Base-by-base conservation (phyloP, 352 stramenopile genomes). In the Globisporangium okanoganense region DNA sequence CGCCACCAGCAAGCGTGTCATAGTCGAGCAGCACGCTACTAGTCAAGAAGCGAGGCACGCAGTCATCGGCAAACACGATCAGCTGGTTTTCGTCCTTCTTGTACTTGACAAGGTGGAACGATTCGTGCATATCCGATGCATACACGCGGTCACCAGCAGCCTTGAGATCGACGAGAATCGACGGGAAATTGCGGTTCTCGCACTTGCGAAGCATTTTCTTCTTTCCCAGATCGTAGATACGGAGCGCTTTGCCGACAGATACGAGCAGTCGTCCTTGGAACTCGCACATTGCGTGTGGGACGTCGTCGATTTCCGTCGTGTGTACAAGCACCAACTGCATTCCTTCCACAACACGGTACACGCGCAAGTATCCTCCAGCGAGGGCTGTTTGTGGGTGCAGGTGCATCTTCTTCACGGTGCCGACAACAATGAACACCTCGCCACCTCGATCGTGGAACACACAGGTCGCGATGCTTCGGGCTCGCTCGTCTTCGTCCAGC, bases 181-280 rank as follows among this genome's bases (percentile, higher is more conserved):
- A 94, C 31, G 92, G 90, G 63, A 98, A 97, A 31, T 90, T 92
- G 62, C 90, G 92, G 63, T 97, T 97, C 78, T 99, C 97, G 64
- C 97, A 99, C 83, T 99, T 99, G 70, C 96, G 94, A 31, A 99
- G 73, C 67, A 99, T 85, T 68, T 99, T 99, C 47, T 97, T 98
- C 82, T 99, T 99, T 58, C 97, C 97, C 48, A 99, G 78, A 65
- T 99, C 97, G 77, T 99, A 99, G n/a, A 99, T 94, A 29, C 97
- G 88, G 0, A 99, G 75, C 25, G 80, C 90, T 43, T 86, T 87
- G 9, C 97, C 98, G n/a, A 99, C 88, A 18, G 97, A 98, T 13
- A 98, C 97, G 20, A 99, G 79, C 22, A 99, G 74, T 22, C 96
- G 82, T 22, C 97, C 97, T 66, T 99, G 94, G 72, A 99, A 99